Evolutionary conservation across 352 stramenopile species (phyloP).

Genomic region (Phytophthora fragariaefolia): DNA sequence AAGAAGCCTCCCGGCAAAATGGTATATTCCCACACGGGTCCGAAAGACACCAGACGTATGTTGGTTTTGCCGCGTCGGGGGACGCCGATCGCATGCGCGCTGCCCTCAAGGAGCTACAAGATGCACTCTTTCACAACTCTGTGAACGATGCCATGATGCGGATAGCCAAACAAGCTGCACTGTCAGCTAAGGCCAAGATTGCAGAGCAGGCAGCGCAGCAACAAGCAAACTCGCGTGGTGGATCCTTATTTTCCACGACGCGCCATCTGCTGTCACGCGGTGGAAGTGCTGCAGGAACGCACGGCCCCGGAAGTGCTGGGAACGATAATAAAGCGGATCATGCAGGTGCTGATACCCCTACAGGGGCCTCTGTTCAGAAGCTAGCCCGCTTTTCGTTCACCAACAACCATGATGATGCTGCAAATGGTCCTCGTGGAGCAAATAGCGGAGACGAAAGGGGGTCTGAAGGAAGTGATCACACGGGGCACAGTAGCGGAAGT

Average conservation of each 20-base stretch:
- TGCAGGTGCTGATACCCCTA: conserved; percentile 50
- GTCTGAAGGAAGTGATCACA: conserved; percentile 47
- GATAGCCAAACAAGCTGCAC: conserved; percentile 77
- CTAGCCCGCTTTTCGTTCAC: conserved; percentile 49
- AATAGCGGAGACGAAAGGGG: conserved; percentile 47
- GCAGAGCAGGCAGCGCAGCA: conserved; percentile 80
- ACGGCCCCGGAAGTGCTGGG: conserved; percentile 31
- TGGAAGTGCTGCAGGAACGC: conserved; percentile 20
- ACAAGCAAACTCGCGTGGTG: conserved; percentile 58
- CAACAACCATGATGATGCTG: conserved; percentile 42
- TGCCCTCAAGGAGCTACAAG: conserved; percentile 60
- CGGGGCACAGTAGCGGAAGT: conserved; percentile 51
- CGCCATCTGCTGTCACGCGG: conserved; percentile 67
- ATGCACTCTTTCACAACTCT: conserved; percentile 73
- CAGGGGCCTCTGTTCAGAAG: conserved; percentile 62
- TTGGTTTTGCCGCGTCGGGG: conserved; percentile 51
- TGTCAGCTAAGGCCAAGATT: conserved; percentile 85
- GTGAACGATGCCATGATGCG: conserved; percentile 86
- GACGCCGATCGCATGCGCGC: conserved; percentile 65
- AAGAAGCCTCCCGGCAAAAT: conserved; percentile 71
- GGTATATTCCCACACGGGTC: conserved; percentile 76
- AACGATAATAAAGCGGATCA: conserved; percentile 43
- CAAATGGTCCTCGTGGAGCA: conserved; percentile 36
- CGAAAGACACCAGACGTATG: conserved; percentile 61
- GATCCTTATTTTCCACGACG: conserved; percentile 78